Percentiles rank a stretch among this genome's conserved stretches.
Conservation (phyloP, 202 grass and related monocot genomes). For the Zoysia matrella region DNA sequence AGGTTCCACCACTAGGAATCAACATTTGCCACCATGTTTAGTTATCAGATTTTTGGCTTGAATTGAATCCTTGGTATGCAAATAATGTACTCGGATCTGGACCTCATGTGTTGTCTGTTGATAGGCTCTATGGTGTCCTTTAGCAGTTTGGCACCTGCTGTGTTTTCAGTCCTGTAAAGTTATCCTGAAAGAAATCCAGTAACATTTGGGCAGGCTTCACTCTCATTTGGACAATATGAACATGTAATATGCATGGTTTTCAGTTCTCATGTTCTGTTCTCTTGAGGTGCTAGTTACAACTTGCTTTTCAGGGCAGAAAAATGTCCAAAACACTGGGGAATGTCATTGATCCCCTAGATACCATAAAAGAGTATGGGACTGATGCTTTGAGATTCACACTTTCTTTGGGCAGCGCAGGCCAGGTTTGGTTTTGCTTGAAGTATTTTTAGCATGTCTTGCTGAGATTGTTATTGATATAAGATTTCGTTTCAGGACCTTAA, state of each 20-base stretch:
- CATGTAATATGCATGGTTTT: background rate
- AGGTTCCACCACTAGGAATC: slow-evolving; percentile 14
- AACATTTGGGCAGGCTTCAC: background rate
- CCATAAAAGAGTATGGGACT: slow-evolving; percentile 96
- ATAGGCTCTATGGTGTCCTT: slow-evolving; percentile 10
- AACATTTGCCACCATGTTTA: background rate
- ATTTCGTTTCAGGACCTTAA: slow-evolving; percentile 85
- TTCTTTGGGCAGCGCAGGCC: slow-evolving; percentile 93
- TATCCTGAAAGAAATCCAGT: slow-evolving; percentile 14
- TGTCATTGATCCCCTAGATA: slow-evolving; percentile 96
- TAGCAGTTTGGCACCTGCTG: background rate
- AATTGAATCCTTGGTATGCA: slow-evolving; percentile 19
- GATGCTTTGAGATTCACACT: slow-evolving; percentile 97
- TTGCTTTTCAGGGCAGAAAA: slow-evolving; percentile 77
- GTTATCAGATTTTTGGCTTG: background rate
- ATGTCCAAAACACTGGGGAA: slow-evolving; percentile 98
- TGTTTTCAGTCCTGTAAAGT: slow-evolving; percentile 28
- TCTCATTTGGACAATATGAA: slow-evolving; percentile 19
- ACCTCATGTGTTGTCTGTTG: slow-evolving; percentile 24
- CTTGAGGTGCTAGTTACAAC: slow-evolving; percentile 26
- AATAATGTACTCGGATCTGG: slow-evolving; percentile 12
- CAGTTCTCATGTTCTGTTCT: background rate
- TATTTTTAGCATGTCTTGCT: slow-evolving; percentile 9
- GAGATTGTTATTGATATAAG: slow-evolving; percentile 27
- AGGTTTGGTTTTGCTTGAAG: slow-evolving; percentile 55